Percentiles rank a stretch among this genome's conserved stretches.
phyloP scores from a whole-genome alignment of 306 rosid genomes.

The Carpinus viminea region DNA sequence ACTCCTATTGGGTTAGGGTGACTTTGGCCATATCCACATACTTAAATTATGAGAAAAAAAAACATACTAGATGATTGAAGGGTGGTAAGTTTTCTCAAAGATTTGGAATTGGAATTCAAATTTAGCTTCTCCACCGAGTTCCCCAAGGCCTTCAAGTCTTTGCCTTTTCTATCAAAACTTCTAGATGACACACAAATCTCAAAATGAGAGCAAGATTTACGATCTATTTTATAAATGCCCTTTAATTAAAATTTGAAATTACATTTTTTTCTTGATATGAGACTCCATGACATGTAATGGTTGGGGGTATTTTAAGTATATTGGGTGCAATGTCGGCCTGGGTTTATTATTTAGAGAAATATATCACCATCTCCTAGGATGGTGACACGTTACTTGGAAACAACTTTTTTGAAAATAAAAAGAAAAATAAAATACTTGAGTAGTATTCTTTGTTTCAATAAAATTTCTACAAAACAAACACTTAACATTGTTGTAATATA shows the following conservation, averaged over 20 bases:
- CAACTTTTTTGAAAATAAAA: too few species aligned
- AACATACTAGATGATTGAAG: slow-evolving; percentile 41
- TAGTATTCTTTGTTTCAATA: too few species aligned
- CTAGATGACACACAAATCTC: background rate
- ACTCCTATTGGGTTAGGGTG: too few species aligned
- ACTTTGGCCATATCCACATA: background rate
- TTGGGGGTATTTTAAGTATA: background rate
- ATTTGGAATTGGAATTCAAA: slow-evolving; percentile 48
- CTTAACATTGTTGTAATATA: too few species aligned
- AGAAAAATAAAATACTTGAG: too few species aligned
- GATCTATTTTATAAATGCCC: background rate
- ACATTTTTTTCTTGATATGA: background rate
- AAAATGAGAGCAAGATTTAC: background rate
- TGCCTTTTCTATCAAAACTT: slow-evolving; percentile 61
- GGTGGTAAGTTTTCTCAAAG: slow-evolving; percentile 12
- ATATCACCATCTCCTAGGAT: too few species aligned
- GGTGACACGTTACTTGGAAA: too few species aligned
- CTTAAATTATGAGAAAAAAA: background rate
- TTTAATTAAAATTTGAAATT: background rate
- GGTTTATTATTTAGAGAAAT: background rate
- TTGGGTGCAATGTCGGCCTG: background rate
- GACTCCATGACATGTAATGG: too few species aligned
- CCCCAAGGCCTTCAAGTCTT: slow-evolving; percentile 34
- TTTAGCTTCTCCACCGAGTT: slow-evolving; percentile 49
- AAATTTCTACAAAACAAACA: too few species aligned